Conservation (phyloP, 2,329 filamentous ascomycete species). For the Nigrospora osmanthi region DNA sequence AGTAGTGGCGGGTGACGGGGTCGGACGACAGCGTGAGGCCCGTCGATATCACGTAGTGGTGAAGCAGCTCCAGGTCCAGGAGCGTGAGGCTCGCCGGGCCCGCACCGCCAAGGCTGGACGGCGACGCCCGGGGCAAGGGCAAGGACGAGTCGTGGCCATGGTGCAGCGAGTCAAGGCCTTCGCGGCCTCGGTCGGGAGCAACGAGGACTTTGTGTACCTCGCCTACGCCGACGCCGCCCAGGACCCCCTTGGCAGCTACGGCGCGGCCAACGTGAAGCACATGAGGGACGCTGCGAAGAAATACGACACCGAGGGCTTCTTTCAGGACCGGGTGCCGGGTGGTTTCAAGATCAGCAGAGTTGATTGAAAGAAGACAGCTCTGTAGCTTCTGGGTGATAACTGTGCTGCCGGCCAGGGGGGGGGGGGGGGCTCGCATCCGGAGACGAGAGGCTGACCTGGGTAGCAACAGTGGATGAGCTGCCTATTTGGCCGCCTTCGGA, state of each 20-base stretch:
- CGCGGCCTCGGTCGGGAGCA: slow-evolving; percentile 4
- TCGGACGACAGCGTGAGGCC: slow-evolving; percentile 22
- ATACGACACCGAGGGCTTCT: slow-evolving; percentile 27
- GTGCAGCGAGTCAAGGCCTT: slow-evolving; percentile 17
- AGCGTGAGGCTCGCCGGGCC: too few species aligned
- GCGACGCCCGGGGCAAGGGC: too few species aligned
- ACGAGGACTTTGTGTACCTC: slow-evolving; percentile 24
- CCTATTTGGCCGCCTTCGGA: too few species aligned
- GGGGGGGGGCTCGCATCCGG: too few species aligned
- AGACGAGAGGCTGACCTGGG: too few species aligned
- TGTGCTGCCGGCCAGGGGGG: too few species aligned
- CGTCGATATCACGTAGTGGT: slow-evolving; percentile 29
- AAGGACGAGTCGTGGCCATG: slow-evolving; percentile 13
- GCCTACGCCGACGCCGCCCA: slow-evolving; percentile 26
- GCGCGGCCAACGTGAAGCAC: slow-evolving; percentile 18
- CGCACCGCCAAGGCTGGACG: too few species aligned
- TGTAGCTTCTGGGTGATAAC: neutral
- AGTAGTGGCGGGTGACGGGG: slow-evolving; percentile 5
- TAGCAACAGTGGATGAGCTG: too few species aligned
- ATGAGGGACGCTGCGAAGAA: slow-evolving; percentile 21
- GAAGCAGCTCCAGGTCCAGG: slow-evolving; percentile 28
- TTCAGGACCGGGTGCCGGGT: slow-evolving; percentile 5
- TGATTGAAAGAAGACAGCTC: neutral
- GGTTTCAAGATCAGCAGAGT: neutral
- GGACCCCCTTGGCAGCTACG: slow-evolving; percentile 22